Evolutionary conservation across 2,329 filamentous ascomycete species (phyloP), one percentile per base, ranked within the genome.

Genomic region (Aspergillus ibericus): DNA sequence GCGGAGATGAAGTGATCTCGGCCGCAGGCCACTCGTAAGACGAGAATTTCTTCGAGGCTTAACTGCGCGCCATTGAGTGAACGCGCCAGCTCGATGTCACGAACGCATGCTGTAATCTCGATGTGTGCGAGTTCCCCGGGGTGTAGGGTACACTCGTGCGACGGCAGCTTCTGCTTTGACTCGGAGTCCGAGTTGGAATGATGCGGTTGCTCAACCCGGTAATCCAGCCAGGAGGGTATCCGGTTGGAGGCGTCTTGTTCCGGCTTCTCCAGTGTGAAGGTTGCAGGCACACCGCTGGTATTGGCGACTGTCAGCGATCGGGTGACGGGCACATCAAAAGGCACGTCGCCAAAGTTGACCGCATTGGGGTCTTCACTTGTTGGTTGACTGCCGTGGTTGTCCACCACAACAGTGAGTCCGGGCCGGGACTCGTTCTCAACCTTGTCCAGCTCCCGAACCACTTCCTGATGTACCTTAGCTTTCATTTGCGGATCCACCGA

Each of bases 1-100:
- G 96, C 81, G 0, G 92, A 89, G 38, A 99, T 85, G 71, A 99
- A 99, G 70, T 98, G 90, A 68, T 99, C 95, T 49, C 92, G 85
- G 0, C 96, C 96, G 53, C 89, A 85, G 10, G 86, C 83, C 5
- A 99, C 90, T 0, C 92, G 87, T 8, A 99, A 81, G 1, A 99
- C 88, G 7, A 99, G 80, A 3, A 99, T 88, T 63, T 98, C 92
- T 62, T 98, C 93, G 0, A 99, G 78, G 7, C 78, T 79, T 4
- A 80, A 72, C 1, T 81, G 80, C 15, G 85, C 86, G 55, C 88
- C 82, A 65, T 98, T 98, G 36, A 99, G 81, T 2, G 82, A 78
- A 16, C 84, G 85, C 0, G 91, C 86, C 16, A 89, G 82, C 0
- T 82, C 74, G 4, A 91, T 74, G 46, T 86, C 83, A 3, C 83